Conservation (phyloP, 768 basidiomycete species). For the Pisolithus tinctorius region DNA sequence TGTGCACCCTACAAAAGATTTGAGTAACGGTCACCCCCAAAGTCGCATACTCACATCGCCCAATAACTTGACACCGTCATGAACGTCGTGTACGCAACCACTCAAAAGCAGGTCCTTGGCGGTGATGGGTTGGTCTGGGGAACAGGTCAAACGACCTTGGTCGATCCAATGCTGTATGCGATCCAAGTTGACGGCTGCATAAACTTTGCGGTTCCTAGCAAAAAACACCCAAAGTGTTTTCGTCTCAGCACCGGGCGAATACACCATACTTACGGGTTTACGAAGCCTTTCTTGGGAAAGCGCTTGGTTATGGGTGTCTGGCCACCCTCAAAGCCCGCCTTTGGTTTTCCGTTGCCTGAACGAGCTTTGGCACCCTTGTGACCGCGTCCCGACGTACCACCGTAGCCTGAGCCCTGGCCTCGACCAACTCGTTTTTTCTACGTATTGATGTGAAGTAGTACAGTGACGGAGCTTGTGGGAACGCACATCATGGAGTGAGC, state of each 20-base stretch:
- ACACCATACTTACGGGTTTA: slow-evolving; percentile 66
- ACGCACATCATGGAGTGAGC: slow-evolving; percentile 62
- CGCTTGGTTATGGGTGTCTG: slow-evolving; percentile 89
- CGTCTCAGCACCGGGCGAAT: background rate
- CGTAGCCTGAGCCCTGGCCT: slow-evolving; percentile 86
- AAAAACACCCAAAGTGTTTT: background rate
- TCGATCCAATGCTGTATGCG: slow-evolving; percentile 89
- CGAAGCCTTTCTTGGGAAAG: slow-evolving; percentile 92
- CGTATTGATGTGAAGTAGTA: slow-evolving; percentile 7
- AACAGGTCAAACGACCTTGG: slow-evolving; percentile 70
- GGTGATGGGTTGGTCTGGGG: slow-evolving; percentile 79
- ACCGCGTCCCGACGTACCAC: slow-evolving; percentile 90
- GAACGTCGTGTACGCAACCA: slow-evolving; percentile 81
- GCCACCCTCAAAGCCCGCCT: slow-evolving; percentile 89
- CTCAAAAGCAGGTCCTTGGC: slow-evolving; percentile 79
- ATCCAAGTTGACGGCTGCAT: slow-evolving; percentile 81
- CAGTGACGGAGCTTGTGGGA: background rate
- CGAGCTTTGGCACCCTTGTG: slow-evolving; percentile 95
- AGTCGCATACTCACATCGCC: slow-evolving; percentile 54
- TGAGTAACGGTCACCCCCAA: background rate
- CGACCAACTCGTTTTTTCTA: slow-evolving; percentile 94
- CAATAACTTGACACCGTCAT: slow-evolving; percentile 88
- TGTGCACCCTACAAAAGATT: slow-evolving; percentile 47
- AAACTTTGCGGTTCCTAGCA: slow-evolving; percentile 63
- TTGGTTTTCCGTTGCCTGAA: slow-evolving; percentile 77